Percentiles rank a stretch among this genome's conserved stretches.
phyloP scores from a whole-genome alignment of 139 green algal species.

The Klebsormidium nitens region DNA sequence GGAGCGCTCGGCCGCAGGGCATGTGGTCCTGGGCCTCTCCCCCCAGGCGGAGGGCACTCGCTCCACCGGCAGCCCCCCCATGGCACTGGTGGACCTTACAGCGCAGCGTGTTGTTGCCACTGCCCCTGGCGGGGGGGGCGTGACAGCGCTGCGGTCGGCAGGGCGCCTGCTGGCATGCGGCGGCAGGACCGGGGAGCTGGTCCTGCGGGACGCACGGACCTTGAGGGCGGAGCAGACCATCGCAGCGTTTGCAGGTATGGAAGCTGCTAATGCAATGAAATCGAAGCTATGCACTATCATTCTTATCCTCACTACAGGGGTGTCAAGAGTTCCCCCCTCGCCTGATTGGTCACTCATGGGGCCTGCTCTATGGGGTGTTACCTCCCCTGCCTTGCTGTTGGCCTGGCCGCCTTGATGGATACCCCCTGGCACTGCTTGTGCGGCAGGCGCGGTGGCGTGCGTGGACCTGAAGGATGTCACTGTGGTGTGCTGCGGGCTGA shows the following conservation, averaged over 20 bases:
- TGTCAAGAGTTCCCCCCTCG: constrained; percentile 4
- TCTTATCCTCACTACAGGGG: not conserved
- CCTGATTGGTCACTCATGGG: not conserved
- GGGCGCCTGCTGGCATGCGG: constrained; percentile 22
- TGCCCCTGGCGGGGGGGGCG: constrained; percentile 11
- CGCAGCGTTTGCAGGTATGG: constrained; percentile 25
- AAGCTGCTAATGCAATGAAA: not conserved
- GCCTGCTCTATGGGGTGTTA: not conserved
- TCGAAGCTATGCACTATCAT: too few species aligned
- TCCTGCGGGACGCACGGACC: constrained; percentile 15
- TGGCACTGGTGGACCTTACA: constrained; percentile 15
- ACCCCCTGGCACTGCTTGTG: not conserved
- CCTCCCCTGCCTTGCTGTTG: not conserved
- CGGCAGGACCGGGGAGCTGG: constrained; percentile 10
- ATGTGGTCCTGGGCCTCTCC: constrained; percentile 18
- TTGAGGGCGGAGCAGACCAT: constrained; percentile 18
- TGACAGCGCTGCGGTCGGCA: constrained; percentile 18
- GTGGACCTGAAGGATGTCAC: constrained; percentile 34
- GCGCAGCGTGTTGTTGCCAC: not conserved
- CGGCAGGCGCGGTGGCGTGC: constrained; percentile 13
- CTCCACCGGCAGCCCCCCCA: not conserved
- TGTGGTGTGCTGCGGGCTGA: constrained; percentile 18
- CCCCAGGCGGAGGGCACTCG: too few species aligned
- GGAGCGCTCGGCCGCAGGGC: constrained; percentile 8
- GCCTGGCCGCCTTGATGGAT: not conserved